A percentile compares a stretch with the other conserved stretches of the same genome.
Conservation (phyloP, 805 yeast species). For the Yarrowia alimentaria region DNA sequence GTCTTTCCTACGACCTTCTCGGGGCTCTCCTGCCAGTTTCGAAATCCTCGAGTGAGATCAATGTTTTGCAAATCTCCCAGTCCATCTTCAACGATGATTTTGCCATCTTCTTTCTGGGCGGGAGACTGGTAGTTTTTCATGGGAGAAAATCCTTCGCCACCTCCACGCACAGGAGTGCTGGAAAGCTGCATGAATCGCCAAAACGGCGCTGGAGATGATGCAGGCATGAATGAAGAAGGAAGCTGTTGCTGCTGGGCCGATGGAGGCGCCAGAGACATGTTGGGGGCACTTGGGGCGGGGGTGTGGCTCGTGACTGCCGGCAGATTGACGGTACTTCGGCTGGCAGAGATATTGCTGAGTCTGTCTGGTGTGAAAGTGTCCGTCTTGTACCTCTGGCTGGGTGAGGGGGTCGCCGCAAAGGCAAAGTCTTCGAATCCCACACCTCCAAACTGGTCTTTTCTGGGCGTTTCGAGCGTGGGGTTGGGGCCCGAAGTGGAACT, state of each 20-base stretch:
- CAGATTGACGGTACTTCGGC: constrained; percentile 19
- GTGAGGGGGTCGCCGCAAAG: too few relatives aligned
- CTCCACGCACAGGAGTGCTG: constrained; percentile 34
- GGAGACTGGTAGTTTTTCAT: constrained; percentile 37
- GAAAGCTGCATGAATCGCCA: constrained; percentile 86
- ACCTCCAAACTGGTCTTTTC: constrained; percentile 23
- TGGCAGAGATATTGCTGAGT: constrained; percentile 22
- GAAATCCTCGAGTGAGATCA: constrained; percentile 49
- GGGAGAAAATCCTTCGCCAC: constrained; percentile 37
- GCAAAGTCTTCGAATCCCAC: constrained; percentile 25
- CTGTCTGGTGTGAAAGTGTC: constrained; percentile 25
- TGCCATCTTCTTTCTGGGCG: too few relatives aligned
- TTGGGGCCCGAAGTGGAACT: background rate
- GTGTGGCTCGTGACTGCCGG: constrained; percentile 29
- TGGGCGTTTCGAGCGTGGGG: constrained; percentile 18
- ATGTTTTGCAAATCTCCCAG: constrained; percentile 49
- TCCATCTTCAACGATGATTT: too few relatives aligned
- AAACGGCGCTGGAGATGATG: constrained; percentile 77
- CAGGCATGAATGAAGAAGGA: constrained; percentile 48
- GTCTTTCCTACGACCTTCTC: constrained; percentile 17
- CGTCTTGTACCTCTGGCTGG: constrained; percentile 17
- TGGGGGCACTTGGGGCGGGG: constrained; percentile 35
- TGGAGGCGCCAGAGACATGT: constrained; percentile 42
- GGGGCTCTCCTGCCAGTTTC: constrained; percentile 29
- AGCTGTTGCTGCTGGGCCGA: constrained; percentile 40